These are phyloP conservation scores for Leccinum fallax DNA, from an alignment of 1,284 basidiomycete genomes.

Conservation along the genomic window DNA sequence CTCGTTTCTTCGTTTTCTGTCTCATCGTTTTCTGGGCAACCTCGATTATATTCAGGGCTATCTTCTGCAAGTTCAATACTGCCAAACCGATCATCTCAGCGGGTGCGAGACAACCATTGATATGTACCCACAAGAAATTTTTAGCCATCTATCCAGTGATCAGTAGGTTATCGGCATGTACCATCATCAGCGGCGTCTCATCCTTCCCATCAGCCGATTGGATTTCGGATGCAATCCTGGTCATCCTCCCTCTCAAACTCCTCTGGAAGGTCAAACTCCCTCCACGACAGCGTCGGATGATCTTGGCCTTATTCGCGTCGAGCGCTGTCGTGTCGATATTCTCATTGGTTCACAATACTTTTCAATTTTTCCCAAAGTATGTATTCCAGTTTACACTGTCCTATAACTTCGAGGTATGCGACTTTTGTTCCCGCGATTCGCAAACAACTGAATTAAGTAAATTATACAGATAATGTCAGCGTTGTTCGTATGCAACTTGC, in stretches of 20 bases:
- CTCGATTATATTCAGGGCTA: background rate
- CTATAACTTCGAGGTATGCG: background rate
- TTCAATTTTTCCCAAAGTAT: background rate
- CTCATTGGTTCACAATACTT: background rate
- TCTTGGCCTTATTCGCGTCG: background rate
- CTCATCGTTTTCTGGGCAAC: background rate
- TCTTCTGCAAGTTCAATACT: background rate
- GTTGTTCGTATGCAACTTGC: background rate
- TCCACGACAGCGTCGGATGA: background rate
- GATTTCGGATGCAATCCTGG: background rate
- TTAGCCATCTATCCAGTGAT: background rate
- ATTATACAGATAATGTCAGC: background rate
- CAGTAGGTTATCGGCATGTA: background rate
- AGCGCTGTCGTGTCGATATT: background rate
- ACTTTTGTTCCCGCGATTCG: background rate
- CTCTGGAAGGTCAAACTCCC: background rate
- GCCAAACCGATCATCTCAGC: background rate
- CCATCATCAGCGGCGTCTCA: background rate
- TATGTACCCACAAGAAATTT: background rate
- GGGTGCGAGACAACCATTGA: background rate
- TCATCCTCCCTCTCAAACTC: background rate
- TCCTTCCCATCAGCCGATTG: background rate
- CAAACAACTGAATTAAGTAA: background rate
- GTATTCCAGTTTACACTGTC: background rate
- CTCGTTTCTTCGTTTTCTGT: background rate